Evolutionary conservation across 2,329 filamentous ascomycete species (phyloP).

Genomic region (Fusarium algeriense): DNA sequence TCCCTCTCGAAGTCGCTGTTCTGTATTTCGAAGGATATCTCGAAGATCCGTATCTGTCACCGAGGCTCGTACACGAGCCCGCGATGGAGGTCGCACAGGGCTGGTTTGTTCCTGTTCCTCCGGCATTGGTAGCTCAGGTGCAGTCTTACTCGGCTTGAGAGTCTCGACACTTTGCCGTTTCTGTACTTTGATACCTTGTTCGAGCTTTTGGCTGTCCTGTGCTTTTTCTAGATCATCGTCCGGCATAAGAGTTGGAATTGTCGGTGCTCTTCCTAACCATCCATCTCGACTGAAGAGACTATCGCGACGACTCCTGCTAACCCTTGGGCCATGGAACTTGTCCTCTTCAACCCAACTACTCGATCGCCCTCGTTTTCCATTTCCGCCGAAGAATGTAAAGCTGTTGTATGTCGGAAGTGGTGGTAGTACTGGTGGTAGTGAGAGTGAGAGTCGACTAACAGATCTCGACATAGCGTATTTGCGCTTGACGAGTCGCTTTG

Average conservation of each 20-base stretch:
- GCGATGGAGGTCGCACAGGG: constrained; percentile 29
- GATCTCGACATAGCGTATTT: constrained; percentile 44
- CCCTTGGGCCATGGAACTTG: constrained; percentile 61
- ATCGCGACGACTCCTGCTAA: constrained; percentile 49
- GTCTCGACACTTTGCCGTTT: constrained; percentile 32
- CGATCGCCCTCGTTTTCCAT: constrained; percentile 46
- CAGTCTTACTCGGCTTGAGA: constrained; percentile 40
- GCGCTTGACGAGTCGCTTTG: constrained; percentile 50
- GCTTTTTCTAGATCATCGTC: constrained; percentile 46
- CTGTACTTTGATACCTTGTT: constrained; percentile 33
- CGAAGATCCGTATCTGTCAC: constrained; percentile 62
- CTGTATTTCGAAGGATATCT: constrained; percentile 66
- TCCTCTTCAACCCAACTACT: constrained; percentile 65
- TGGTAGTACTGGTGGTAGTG: constrained; percentile 49
- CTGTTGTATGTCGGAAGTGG: constrained; percentile 52
- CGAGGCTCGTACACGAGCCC: constrained; percentile 41
- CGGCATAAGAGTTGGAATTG: constrained; percentile 52
- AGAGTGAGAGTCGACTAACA: constrained; percentile 50
- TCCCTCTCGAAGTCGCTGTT: constrained; percentile 62
- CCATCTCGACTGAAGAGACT: constrained; percentile 51
- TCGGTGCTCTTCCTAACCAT: constrained; percentile 52
- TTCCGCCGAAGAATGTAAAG: constrained; percentile 46
- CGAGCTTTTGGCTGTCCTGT: constrained; percentile 12
- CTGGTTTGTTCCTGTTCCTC: constrained; percentile 25
- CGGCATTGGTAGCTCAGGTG: constrained; percentile 34